Percentiles rank a stretch among this genome's conserved stretches.
Conservation (phyloP, 2,329 filamentous ascomycete species). For the Fusarium musae region DNA sequence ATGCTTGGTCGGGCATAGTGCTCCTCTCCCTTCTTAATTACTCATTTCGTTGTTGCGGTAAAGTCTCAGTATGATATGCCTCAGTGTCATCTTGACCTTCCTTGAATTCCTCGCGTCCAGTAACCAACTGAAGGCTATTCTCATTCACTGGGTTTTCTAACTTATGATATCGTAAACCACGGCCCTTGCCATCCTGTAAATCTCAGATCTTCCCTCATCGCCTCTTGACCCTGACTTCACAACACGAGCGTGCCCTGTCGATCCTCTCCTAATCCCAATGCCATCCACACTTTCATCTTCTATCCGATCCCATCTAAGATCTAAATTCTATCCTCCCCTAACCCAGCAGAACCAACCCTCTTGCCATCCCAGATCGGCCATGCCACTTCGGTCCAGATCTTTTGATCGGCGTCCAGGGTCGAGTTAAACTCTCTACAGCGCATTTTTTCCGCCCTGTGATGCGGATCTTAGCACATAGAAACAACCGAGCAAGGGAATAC, state of each 20-base stretch:
- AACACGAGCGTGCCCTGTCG: slow-evolving; percentile 30
- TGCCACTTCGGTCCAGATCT: slow-evolving; percentile 27
- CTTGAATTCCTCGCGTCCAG: background rate
- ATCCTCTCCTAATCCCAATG: slow-evolving; percentile 1
- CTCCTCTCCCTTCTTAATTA: background rate
- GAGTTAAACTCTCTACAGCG: slow-evolving; percentile 11
- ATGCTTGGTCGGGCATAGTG: background rate
- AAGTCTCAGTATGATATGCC: background rate
- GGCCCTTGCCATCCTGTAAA: background rate
- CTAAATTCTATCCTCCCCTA: slow-evolving; percentile 15
- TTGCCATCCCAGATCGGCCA: slow-evolving; percentile 13
- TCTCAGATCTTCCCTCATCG: background rate
- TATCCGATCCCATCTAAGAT: slow-evolving; percentile 18
- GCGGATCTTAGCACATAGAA: slow-evolving; percentile 2
- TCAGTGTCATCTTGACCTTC: slow-evolving; percentile 3
- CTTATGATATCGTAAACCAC: background rate
- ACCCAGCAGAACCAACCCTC: slow-evolving; percentile 22
- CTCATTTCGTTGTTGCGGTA: slow-evolving; percentile 1
- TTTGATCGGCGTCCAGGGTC: slow-evolving; percentile 29
- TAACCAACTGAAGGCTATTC: background rate
- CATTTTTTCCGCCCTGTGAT: background rate
- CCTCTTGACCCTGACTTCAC: slow-evolving; percentile 8
- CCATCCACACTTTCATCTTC: slow-evolving; percentile 13
- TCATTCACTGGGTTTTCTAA: background rate
- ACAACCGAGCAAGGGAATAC: slow-evolving; percentile 16